Evolutionary conservation across 495 filamentous ascomycete species (phyloP), one percentile per base, ranked within the genome.

Genomic region (Hypoxylon crocopeplum): DNA sequence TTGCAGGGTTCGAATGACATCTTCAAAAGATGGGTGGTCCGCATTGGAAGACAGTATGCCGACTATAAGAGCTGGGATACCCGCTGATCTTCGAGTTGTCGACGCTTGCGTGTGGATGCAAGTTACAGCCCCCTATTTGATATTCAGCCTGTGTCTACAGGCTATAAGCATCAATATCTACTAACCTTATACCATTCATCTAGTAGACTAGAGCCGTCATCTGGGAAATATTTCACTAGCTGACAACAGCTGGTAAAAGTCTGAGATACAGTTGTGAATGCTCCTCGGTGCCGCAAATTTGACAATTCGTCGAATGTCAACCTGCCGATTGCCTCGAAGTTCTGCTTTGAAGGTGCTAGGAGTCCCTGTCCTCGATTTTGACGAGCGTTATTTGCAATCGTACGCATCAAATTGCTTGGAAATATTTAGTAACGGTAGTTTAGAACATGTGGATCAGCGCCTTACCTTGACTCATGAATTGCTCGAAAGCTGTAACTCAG

Each of bases 401-500:
- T 73, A 32, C 82, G 86, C 64, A 84, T 78, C 25, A 88, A 77
- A 74, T 82, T 75, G 57, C 80, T 83, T 33, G 55, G 33, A 2
- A 11, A 13, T 5, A 12, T 39, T 72, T 53, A 69, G 63, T 55
- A 44, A 69, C n/a, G n/a, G 33, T 12, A 42, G 46, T 19, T 21
- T 7, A 25, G 22, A 32, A 16, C 10, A n/a, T 24, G 3, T 24
- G 5, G 7, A 6, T 29, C 1, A 37, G 21, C 8, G 37, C 29
- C 72, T 30, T 75, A 92, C 89, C 89, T 96, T 16, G 92, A 90
- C 69, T 98, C 94, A 47, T 95, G 92, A 16, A 97, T 77, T 0
- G 90, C 91, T 63, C 94, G 84, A 83, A 96, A 98, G 36, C 88
- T 93, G 67, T 96, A 98, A 24, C 92, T 96, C 38, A 98, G 76